Evolutionary conservation across 352 stramenopile species (phyloP).

Genomic region (Pythium utonaiense): DNA sequence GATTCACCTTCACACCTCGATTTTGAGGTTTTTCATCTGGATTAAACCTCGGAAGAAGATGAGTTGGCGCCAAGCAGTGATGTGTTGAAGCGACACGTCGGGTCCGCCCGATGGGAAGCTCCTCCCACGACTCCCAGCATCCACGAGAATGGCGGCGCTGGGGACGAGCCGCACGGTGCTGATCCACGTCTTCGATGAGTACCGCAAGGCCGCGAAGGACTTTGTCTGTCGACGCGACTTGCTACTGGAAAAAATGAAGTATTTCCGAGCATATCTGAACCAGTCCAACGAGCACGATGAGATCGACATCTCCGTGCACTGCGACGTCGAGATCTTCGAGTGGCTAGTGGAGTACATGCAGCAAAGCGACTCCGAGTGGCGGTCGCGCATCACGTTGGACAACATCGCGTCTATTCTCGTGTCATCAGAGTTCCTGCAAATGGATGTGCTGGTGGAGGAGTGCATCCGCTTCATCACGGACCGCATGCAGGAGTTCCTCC

Average conservation of each 20-base stretch:
- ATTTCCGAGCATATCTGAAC: slow-evolving; percentile 86
- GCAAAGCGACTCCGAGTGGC: slow-evolving; percentile 39
- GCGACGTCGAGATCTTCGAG: slow-evolving; percentile 91
- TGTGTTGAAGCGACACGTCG: slow-evolving; percentile 14
- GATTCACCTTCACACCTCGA: slow-evolving; percentile 20
- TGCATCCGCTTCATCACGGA: slow-evolving; percentile 75
- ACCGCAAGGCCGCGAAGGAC: slow-evolving; percentile 80
- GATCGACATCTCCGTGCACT: slow-evolving; percentile 92
- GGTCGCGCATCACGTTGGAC: slow-evolving; percentile 54
- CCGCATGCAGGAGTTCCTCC: slow-evolving; percentile 77
- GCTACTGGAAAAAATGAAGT: slow-evolving; percentile 89
- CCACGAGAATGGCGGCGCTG: background rate
- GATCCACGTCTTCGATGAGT: slow-evolving; percentile 91
- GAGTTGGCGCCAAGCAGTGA: slow-evolving; percentile 10
- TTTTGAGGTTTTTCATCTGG: slow-evolving; percentile 15
- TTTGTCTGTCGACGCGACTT: slow-evolving; percentile 80
- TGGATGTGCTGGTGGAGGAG: slow-evolving; percentile 84
- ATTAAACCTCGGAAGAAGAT: slow-evolving; percentile 25
- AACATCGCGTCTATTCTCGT: slow-evolving; percentile 88
- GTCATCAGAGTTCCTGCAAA: slow-evolving; percentile 90
- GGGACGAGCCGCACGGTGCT: slow-evolving; percentile 43
- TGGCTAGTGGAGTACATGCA: slow-evolving; percentile 90
- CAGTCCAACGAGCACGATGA: slow-evolving; percentile 80
- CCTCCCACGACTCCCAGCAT: too few species aligned
- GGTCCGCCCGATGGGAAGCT: too few species aligned